These are phyloP conservation scores for Penicillium sp. DNA, from an alignment of 2,329 filamentous ascomycete genomes.

Conservation along the genomic window DNA sequence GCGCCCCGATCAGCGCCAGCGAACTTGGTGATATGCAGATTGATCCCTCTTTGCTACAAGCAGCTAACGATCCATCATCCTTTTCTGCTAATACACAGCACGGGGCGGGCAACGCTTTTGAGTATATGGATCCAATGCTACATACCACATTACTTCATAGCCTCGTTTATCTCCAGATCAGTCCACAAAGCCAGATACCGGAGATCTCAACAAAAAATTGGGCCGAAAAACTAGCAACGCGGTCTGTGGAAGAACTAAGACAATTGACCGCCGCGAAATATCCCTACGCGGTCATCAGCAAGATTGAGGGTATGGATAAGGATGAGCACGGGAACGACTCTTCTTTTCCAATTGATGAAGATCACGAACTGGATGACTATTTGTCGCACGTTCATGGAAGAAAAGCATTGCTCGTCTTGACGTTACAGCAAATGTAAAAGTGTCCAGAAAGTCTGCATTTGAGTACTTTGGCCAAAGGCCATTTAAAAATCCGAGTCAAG, in stretches of 20 bases:
- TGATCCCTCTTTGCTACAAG: slow-evolving; percentile 60
- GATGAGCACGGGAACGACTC: slow-evolving; percentile 61
- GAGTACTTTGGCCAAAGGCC: not conserved
- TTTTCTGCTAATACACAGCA: slow-evolving; percentile 36
- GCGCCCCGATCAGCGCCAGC: slow-evolving; percentile 36
- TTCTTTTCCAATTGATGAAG: slow-evolving; percentile 63
- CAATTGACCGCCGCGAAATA: slow-evolving; percentile 61
- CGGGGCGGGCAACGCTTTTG: slow-evolving; percentile 30
- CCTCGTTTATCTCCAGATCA: slow-evolving; percentile 67
- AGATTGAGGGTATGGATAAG: slow-evolving; percentile 66
- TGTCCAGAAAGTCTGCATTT: not conserved
- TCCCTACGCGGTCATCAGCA: slow-evolving; percentile 57
- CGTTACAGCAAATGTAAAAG: slow-evolving; percentile 29
- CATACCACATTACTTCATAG: slow-evolving; percentile 41
- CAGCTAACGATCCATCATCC: slow-evolving; percentile 50
- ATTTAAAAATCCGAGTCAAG: not conserved
- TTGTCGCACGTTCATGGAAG: slow-evolving; percentile 60
- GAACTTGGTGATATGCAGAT: slow-evolving; percentile 59
- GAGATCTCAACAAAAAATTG: slow-evolving; percentile 51
- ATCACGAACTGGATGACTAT: slow-evolving; percentile 71
- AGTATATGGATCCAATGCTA: slow-evolving; percentile 39
- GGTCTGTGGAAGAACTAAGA: slow-evolving; percentile 62
- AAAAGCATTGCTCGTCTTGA: slow-evolving; percentile 55
- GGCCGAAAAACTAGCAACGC: slow-evolving; percentile 61
- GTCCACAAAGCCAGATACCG: slow-evolving; percentile 59